Conservation (phyloP, 495 filamentous ascomycete genomes). For the Alectoria sarmentosa region DNA sequence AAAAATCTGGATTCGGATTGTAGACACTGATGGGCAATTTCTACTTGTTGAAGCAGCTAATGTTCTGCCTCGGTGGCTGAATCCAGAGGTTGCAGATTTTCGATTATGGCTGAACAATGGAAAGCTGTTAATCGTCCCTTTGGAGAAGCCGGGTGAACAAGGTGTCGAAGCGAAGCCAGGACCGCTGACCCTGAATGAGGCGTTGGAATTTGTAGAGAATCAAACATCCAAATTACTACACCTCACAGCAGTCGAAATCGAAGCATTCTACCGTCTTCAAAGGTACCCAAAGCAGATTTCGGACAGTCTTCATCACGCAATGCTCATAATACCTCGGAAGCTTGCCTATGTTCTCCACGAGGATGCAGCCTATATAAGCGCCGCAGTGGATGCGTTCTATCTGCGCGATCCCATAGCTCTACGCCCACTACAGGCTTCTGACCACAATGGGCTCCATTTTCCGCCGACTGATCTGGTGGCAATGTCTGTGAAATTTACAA, state of each 20-base stretch:
- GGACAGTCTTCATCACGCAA: slow-evolving; percentile 62
- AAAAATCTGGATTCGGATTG: slow-evolving; percentile 73
- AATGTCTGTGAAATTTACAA: slow-evolving; percentile 72
- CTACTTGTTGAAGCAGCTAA: slow-evolving; percentile 91
- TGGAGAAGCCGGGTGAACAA: slow-evolving; percentile 28
- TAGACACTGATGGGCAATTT: slow-evolving; percentile 90
- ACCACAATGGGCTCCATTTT: slow-evolving; percentile 47
- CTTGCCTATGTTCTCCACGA: slow-evolving; percentile 74
- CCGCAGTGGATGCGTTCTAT: slow-evolving; percentile 88
- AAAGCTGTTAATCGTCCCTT: slow-evolving; percentile 68
- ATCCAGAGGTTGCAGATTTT: slow-evolving; percentile 82
- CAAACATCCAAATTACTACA: slow-evolving; percentile 50
- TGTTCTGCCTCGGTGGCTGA: slow-evolving; percentile 80
- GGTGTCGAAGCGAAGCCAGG: slow-evolving; percentile 34
- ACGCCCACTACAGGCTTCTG: slow-evolving; percentile 53
- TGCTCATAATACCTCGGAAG: slow-evolving; percentile 68
- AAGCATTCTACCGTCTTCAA: slow-evolving; percentile 79
- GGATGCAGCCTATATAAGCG: slow-evolving; percentile 64
- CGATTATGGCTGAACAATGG: slow-evolving; percentile 76
- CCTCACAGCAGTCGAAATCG: slow-evolving; percentile 67
- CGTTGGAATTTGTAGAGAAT: slow-evolving; percentile 48
- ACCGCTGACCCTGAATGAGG: slow-evolving; percentile 51
- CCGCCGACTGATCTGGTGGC: slow-evolving; percentile 72
- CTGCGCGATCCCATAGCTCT: slow-evolving; percentile 77
- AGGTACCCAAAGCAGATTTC: slow-evolving; percentile 72